Conservation (phyloP, 306 rosid species). For the Dalbergia cochinchinensis region DNA sequence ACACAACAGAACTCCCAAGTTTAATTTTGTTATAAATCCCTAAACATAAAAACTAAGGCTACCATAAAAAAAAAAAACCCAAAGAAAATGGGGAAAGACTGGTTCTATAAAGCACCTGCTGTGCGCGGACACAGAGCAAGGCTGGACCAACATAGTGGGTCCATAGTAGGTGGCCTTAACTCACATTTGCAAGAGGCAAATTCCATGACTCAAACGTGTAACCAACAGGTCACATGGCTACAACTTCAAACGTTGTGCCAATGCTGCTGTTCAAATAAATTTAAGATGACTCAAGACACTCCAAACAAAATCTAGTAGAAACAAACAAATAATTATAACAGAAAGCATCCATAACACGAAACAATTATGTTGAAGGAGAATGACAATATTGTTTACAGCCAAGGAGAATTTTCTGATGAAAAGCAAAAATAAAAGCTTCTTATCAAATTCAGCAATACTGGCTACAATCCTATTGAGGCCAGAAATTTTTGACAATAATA, state of each 20-base stretch:
- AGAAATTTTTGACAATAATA: background rate
- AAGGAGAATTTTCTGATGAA: constrained; percentile 19
- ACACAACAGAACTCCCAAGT: background rate
- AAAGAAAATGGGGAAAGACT: background rate
- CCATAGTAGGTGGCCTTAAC: too few species aligned
- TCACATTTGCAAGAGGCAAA: too few species aligned
- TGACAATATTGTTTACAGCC: background rate
- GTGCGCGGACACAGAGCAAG: background rate
- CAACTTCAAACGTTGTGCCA: background rate
- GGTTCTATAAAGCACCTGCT: constrained; percentile 26
- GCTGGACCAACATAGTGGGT: background rate
- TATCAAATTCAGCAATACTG: constrained; percentile 34
- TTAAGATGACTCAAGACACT: constrained; percentile 13
- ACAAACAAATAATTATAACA: background rate
- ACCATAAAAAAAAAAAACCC: background rate
- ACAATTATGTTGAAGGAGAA: background rate
- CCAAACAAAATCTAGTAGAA: constrained; percentile 24
- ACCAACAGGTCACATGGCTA: constrained; percentile 15
- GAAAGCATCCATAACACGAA: constrained; percentile 11
- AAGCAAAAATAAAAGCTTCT: background rate
- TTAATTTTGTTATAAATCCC: constrained; percentile 1
- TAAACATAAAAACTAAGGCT: constrained; percentile 22
- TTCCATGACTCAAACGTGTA: background rate
- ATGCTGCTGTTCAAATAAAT: constrained; percentile 9
- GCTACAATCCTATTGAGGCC: background rate